Conservation (phyloP, 2,329 filamentous ascomycete genomes). For the Colletotrichum musicola region DNA sequence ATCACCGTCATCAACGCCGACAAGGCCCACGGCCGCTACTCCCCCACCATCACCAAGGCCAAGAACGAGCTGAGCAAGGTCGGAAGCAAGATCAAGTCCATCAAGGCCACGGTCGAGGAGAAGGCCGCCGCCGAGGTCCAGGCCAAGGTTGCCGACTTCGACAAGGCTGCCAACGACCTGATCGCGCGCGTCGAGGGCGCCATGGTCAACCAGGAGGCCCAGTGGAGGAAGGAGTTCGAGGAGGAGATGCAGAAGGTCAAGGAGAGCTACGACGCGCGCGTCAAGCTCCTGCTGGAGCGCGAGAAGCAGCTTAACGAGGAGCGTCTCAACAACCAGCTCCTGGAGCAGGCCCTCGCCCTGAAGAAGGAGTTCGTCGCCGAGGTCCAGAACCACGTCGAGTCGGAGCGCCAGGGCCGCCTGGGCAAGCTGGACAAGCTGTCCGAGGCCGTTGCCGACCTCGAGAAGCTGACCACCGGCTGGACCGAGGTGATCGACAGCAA, state of each 20-base stretch:
- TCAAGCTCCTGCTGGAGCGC: conserved; percentile 82
- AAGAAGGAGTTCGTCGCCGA: conserved; percentile 87
- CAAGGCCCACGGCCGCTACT: conserved; percentile 81
- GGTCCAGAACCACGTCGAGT: conserved; percentile 85
- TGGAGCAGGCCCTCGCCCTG: conserved; percentile 90
- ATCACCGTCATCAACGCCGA: conserved; percentile 94
- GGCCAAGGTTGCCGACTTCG: conserved; percentile 81
- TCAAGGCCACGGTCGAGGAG: conserved; percentile 78
- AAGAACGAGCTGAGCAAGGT: conserved; percentile 86
- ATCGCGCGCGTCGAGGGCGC: conserved; percentile 87
- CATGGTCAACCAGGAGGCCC: conserved; percentile 82
- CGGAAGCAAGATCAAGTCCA: conserved; percentile 79
- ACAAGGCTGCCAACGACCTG: conserved; percentile 88
- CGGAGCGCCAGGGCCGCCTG: conserved; percentile 87
- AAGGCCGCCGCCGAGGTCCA: conserved; percentile 82
- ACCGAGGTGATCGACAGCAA: conserved; percentile 91
- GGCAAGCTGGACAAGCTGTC: conserved; percentile 87
- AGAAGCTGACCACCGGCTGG: conserved; percentile 89
- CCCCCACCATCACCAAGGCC: conserved; percentile 82
- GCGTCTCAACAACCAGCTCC: conserved; percentile 84
- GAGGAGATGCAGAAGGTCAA: conserved; percentile 85
- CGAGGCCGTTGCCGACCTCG: conserved; percentile 82
- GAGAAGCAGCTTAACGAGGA: conserved; percentile 86
- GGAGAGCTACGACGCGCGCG: conserved; percentile 81
- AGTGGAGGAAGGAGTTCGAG: conserved; percentile 90